phyloP scores from a whole-genome alignment of 176 grass and related monocot species.

The Saccharum spontaneum region DNA sequence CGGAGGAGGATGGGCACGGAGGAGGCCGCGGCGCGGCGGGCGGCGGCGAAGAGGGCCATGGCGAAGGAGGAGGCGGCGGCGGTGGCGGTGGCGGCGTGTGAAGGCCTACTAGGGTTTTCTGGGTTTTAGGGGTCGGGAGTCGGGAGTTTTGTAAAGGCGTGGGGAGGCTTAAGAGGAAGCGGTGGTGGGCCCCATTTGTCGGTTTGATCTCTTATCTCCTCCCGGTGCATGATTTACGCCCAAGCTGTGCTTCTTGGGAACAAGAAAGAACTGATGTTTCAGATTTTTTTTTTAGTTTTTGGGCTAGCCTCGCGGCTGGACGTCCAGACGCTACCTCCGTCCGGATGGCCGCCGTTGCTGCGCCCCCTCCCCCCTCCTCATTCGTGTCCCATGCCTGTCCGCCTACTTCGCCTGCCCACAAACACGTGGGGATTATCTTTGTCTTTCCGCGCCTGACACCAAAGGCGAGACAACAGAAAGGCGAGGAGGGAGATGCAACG shows the following conservation, averaged over 20 bases:
- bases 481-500: too few species aligned
- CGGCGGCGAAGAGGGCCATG: constrained; percentile 48
- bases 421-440: too few species aligned
- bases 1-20: constrained; percentile 28
- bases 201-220: not conserved
- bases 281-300: not conserved
- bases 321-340: too few species aligned
- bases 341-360: too few species aligned
- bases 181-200: constrained; percentile 11
- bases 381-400: too few species aligned
- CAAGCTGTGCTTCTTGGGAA: constrained; percentile 10
- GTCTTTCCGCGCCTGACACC: too few species aligned
- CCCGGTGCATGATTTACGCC: not conserved
- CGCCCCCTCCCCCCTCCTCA: too few species aligned
- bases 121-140: not conserved
- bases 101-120: constrained; percentile 37
- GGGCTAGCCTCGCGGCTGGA: too few species aligned
- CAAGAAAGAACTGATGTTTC: not conserved
- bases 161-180: not conserved
- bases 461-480: too few species aligned
- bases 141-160: too few species aligned
- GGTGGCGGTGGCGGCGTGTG: constrained; percentile 13
- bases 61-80: not conserved
- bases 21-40: constrained; percentile 39
- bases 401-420: too few species aligned